Evolutionary conservation across 1,284 basidiomycete species (phyloP), one percentile per base, ranked within the genome.

Genomic region (Mycena sp.): DNA sequence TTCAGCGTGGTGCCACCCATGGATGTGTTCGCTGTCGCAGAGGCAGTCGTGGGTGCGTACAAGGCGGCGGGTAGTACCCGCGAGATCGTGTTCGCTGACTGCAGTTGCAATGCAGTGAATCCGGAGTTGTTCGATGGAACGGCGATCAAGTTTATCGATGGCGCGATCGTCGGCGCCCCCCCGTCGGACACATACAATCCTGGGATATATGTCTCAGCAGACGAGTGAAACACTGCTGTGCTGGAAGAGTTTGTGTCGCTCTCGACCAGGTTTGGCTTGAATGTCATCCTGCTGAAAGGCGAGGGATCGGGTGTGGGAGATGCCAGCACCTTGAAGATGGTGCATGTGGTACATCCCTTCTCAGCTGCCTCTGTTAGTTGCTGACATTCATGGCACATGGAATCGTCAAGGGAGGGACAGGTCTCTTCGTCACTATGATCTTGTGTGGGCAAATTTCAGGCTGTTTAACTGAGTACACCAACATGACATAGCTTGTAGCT

Each of bases 241-340:
- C 70, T 86, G 40, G 76, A 80, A 19, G 73, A 67, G 21, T 82
- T 85, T 30, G 74, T 69, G 6, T 71, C 53, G 1, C 69, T 83
- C 35, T 50, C 61, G 38, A 71, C 66, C 11, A 68, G 76, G 63
- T 79, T 76, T 52, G 81, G 83, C 1, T 60, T 83, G 12, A 81
- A 78, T 49, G 70, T 82, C 10, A 75, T 75, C 14, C 67, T 75
- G 3, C 63, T 85, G 64, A 78, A 71, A 19, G 81, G 80, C 23
- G 79, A 81, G 49, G 80, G 78, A 19, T 75, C 75, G 1, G 77
- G 77, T 1, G 71, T 83, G 1, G 83, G 85, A 1, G 83, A 81
- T 58, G 84, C 84, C 3, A 85, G 83, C 56, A 82, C 82, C 4
- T 63, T 84, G 62, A 85, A 85, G 74, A 83, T 84, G 83, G 78